Conservation (phyloP, 139 green algal genomes). For the Pseudopediastrum boryanum region DNA sequence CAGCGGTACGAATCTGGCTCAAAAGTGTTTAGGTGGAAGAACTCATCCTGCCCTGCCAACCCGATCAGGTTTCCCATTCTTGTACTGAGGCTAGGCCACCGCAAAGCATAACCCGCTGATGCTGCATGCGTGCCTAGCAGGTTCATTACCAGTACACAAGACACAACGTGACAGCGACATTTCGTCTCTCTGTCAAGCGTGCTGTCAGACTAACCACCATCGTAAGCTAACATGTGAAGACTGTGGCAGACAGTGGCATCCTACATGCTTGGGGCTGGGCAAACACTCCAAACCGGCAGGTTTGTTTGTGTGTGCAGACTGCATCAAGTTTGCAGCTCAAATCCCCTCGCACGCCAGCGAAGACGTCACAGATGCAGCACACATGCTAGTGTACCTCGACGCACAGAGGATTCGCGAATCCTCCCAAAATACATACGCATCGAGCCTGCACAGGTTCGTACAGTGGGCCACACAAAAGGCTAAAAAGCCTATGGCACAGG, state of each 20-base stretch:
- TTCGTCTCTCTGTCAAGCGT: not conserved
- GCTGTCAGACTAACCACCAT: not conserved
- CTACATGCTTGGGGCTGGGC: not conserved
- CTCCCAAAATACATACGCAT: not conserved
- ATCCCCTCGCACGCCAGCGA: not conserved
- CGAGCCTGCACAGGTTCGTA: not conserved
- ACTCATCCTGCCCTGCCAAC: not conserved
- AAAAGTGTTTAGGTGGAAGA: slow-evolving; percentile 1
- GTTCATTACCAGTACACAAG: not conserved
- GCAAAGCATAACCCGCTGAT: not conserved
- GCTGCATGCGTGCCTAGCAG: too few species aligned
- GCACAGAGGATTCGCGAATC: not conserved
- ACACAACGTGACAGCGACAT: not conserved
- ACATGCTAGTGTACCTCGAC: not conserved
- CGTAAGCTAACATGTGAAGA: not conserved
- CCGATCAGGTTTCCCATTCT: not conserved
- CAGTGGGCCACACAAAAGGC: not conserved
- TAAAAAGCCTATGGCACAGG: not conserved
- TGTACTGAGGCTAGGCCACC: not conserved
- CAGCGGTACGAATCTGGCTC: not conserved
- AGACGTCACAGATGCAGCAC: not conserved
- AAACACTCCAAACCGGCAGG: not conserved
- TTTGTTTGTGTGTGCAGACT: not conserved
- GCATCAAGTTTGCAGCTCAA: not conserved
- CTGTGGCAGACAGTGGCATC: not conserved